Base-by-base conservation (phyloP, 2,329 filamentous ascomycete genomes). In the Elsinoe perseae region DNA sequence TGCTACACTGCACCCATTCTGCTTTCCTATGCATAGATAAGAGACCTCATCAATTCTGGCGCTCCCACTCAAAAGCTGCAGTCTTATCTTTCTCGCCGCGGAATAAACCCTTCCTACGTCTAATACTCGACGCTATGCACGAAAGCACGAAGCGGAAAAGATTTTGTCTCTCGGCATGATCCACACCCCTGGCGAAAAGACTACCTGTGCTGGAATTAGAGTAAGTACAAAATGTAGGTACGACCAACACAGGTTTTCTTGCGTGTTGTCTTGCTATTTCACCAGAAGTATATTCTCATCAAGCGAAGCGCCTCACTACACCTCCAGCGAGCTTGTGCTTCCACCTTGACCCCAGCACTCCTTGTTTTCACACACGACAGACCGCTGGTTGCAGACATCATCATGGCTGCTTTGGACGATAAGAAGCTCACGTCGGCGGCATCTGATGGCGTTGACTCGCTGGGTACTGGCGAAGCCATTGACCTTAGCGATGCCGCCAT, bases 401-500 rank as follows among this genome's bases (percentile, higher is more conserved):
- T 20, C 16, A 52, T 52, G 48, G 30, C 48, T 8, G 9, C 30
- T 28, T 2, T 36, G 16, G 48, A 52, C 30, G 48, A 52, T 30
- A 52, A 38, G 32, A 52, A 52, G 30, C 48, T 52, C 28, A 52
- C 48, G 5, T 36, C 44, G 6, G 14, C 44, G 21, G 44, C 44
- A 16, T 52, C 48, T 12, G 48, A 52, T 36, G 48, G 30, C n/a
- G n/a, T 52, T 16, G 48, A 52, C 21, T 52, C 48, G 4, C 48
- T 52, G 7, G 48, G 48, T 3, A 30, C 28, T n/a, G 48, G 48
- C 16, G 48, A 52, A 6, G 21, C 48, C 28, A 52, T 52, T 20
- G 48, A 52, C 48, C 48, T 52, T 3, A 52, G 48, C 30, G 48
- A 52, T 38, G 32, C 30, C n/a, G 48, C 32, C 28, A 57, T 48